Conservation (phyloP, 345 rosid species). For the Populus pruinosa region DNA sequence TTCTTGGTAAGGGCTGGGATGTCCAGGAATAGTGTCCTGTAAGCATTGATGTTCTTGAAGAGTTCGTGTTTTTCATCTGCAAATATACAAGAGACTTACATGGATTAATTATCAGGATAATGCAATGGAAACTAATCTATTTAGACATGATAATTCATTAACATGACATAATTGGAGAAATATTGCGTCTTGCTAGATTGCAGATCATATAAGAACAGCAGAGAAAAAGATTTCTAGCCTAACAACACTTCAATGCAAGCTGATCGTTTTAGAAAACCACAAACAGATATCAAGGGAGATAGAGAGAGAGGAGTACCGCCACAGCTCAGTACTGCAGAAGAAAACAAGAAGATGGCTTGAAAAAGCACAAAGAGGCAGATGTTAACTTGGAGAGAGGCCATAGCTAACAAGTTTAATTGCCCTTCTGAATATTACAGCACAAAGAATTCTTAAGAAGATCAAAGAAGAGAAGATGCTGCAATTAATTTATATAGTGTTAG, state of each 20-base stretch:
- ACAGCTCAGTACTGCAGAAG: background rate
- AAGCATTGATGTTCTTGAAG: conserved; percentile 65
- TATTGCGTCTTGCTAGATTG: background rate
- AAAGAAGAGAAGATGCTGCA: no score
- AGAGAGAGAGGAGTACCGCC: background rate
- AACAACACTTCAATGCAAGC: no score
- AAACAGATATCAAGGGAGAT: background rate
- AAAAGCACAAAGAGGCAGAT: background rate
- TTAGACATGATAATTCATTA: no score
- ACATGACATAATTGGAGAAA: no score
- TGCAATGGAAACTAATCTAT: no score
- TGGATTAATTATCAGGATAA: no score
- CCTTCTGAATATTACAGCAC: no score
- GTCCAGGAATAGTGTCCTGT: conserved; percentile 35
- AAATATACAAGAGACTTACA: background rate
- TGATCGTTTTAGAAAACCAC: no score
- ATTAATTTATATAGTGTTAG: background rate
- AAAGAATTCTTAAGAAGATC: no score
- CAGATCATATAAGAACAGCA: background rate
- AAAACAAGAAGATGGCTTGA: background rate
- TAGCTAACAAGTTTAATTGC: background rate
- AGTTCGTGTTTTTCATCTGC: conserved; percentile 43
- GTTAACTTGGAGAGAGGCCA: background rate
- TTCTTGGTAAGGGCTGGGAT: conserved; percentile 45
- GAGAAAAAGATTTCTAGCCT: background rate